Evolutionary conservation across 148 eudicot genomes (phyloP), one percentile per base, ranked within the genome.

Genomic region (Vaccinium myrtillus): DNA sequence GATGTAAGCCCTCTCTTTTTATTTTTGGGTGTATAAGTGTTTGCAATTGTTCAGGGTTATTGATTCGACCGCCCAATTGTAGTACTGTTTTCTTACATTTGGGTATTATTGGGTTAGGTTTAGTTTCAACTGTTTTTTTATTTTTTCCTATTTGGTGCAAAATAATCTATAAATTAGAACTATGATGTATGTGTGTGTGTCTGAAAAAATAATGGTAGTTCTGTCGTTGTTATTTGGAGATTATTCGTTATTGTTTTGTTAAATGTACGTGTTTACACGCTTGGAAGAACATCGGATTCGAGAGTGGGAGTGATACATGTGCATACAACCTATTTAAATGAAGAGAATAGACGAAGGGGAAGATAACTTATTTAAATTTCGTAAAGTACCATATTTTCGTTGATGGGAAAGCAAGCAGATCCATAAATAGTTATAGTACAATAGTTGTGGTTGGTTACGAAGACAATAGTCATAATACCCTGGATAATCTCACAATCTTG

Each of bases 1-100:
- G 99, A 96, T 83, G 99, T 94, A 94, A 80, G 84, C 5, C 43
- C 9, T 81, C 67, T 7, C n/a, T 49, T 15, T 36, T 70, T 18
- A n/a, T 23, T 53, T 18, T 3, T 36, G 18, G 25, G 21, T 54
- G 6, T 71, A 14, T 70, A 10, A 36, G 18, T 55, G 51, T 8
- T 4, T 16, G 15, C 8, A 56, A 36, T 79, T 79, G 18, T 79
- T 16, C 49, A 18, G 70, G 13, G 21, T 36, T 53, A 54, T 51
- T 27, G 63, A 15, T 78, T 78, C 53, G 46, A 79, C 32, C 18
- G 27, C 63, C 30, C 21, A 13, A 7, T 55, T 23, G 61, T 16
- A 32, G 70, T 61, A 21, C 4, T 5, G 16, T 16, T 56, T 79
- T 10, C 65, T 12, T 59, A 53, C 8, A n/a, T 5, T 10, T 58